phyloP scores from a whole-genome alignment of 2,329 filamentous ascomycete genomes.

The Penicillium italicum region DNA sequence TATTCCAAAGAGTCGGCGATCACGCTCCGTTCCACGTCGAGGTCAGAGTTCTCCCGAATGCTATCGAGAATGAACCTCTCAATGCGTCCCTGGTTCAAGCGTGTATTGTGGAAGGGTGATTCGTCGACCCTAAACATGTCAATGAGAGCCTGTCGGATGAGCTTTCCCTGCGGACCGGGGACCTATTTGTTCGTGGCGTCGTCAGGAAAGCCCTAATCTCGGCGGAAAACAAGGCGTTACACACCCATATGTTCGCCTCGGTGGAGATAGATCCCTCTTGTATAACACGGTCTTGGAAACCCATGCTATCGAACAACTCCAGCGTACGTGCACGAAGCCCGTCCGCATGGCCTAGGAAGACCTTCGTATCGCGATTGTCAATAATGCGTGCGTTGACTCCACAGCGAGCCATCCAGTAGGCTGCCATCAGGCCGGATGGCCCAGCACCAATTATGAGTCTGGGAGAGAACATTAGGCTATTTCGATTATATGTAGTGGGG shows the following conservation, averaged over 20 bases:
- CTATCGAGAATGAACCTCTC: slow-evolving; percentile 64
- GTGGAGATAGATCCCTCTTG: slow-evolving; percentile 66
- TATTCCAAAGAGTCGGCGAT: slow-evolving; percentile 56
- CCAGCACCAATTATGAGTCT: slow-evolving; percentile 49
- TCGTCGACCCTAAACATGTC: slow-evolving; percentile 56
- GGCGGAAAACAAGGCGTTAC: not conserved
- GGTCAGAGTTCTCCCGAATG: slow-evolving; percentile 54
- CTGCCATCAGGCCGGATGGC: slow-evolving; percentile 49
- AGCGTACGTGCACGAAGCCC: slow-evolving; percentile 20
- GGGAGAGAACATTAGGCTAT: not conserved
- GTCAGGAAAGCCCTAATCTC: not conserved
- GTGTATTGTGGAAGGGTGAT: slow-evolving; percentile 60
- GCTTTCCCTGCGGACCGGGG: slow-evolving; percentile 50
- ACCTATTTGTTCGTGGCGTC: slow-evolving; percentile 3
- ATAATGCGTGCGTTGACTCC: slow-evolving; percentile 50
- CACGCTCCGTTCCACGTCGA: slow-evolving; percentile 58
- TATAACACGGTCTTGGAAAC: slow-evolving; percentile 61
- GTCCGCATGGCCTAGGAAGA: slow-evolving; percentile 30
- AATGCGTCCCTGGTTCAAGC: slow-evolving; percentile 68
- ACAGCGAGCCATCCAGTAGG: slow-evolving; percentile 49
- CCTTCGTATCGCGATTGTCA: slow-evolving; percentile 43
- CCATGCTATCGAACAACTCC: slow-evolving; percentile 65
- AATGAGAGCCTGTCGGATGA: slow-evolving; percentile 61
- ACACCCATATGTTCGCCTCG: slow-evolving; percentile 55
- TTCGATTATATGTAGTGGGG: rapidly evolving